Conservation (phyloP, 148 eudicot genomes). For the Mesembryanthemum crystallinum region DNA sequence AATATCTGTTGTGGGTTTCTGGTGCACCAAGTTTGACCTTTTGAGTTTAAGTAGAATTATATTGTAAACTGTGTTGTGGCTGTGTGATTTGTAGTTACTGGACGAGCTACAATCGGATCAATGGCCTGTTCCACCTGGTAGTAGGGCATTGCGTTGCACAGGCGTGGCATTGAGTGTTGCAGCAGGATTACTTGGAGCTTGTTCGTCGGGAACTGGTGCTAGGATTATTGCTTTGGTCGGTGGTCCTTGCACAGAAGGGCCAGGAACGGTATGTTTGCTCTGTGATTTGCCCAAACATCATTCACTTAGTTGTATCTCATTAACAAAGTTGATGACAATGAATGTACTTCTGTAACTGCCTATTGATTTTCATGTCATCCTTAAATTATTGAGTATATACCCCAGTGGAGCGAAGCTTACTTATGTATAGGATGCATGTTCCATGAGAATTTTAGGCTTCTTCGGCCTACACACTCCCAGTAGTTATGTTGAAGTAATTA, state of each 20-base stretch:
- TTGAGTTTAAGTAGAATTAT: not conserved
- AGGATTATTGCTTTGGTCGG: slow-evolving; percentile 88
- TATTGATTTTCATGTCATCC: not conserved
- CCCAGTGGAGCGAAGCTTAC: not conserved
- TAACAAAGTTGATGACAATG: not conserved
- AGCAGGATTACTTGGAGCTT: slow-evolving; percentile 76
- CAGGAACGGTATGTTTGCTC: slow-evolving; percentile 65
- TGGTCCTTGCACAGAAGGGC: slow-evolving; percentile 99
- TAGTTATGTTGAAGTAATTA: no score
- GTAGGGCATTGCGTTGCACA: slow-evolving; percentile 80
- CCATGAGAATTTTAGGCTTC: not conserved
- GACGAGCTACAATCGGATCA: slow-evolving; percentile 84
- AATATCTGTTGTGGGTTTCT: not conserved
- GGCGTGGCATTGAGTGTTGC: slow-evolving; percentile 96
- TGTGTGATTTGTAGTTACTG: slow-evolving; percentile 52
- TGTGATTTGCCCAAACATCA: slow-evolving; percentile 7
- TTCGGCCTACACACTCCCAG: not conserved
- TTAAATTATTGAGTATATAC: not conserved
- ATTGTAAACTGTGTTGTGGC: slow-evolving; percentile 6
- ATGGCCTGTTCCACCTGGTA: slow-evolving; percentile 89
- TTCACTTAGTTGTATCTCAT: not conserved
- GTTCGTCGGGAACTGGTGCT: slow-evolving; percentile 78
- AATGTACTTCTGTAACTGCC: not conserved
- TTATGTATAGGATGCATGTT: not conserved
- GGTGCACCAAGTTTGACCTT: not conserved